phyloP scores from a whole-genome alignment of 768 basidiomycete genomes.

The Floccularia luteovirens region DNA sequence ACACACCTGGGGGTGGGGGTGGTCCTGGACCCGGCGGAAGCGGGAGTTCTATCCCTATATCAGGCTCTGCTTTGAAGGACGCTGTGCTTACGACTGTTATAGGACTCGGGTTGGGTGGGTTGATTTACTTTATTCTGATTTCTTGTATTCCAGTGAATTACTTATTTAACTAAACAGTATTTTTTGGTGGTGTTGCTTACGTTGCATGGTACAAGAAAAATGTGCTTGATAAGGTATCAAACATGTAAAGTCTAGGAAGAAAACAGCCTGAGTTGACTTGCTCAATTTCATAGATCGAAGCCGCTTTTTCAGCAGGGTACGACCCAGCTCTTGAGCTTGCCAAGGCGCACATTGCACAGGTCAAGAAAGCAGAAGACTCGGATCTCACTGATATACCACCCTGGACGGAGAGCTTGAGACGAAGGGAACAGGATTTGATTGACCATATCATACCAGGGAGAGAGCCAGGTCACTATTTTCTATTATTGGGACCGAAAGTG shows the following conservation, averaged over 20 bases:
- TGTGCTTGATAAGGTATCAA: constrained; percentile 66
- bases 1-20: constrained; percentile 32
- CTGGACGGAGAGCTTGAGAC: constrained; percentile 56
- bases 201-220: constrained; percentile 77
- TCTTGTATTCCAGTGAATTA: not conserved
- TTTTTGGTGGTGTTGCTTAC: constrained; percentile 67
- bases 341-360: constrained; percentile 31
- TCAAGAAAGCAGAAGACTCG: constrained; percentile 17
- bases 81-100: constrained; percentile 52
- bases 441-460: constrained; percentile 74
- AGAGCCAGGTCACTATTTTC: constrained; percentile 66
- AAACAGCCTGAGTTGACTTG: constrained; percentile 3
- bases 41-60: constrained; percentile 23
- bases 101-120: constrained; percentile 53
- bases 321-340: constrained; percentile 77
- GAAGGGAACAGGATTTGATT: constrained; percentile 69
- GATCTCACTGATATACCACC: constrained; percentile 31
- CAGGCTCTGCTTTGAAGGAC: constrained; percentile 38
- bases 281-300: constrained; percentile 49
- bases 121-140: not conserved
- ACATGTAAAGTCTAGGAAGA: constrained; percentile 14
- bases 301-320: constrained; percentile 73
- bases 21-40: constrained; percentile 22
- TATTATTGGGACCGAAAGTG: constrained; percentile 76
- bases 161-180: constrained; percentile 31